A percentile compares a stretch with the other conserved stretches of the same genome.
Conservation (phyloP, 2,329 filamentous ascomycete species). For the Monilinia fructicola region DNA sequence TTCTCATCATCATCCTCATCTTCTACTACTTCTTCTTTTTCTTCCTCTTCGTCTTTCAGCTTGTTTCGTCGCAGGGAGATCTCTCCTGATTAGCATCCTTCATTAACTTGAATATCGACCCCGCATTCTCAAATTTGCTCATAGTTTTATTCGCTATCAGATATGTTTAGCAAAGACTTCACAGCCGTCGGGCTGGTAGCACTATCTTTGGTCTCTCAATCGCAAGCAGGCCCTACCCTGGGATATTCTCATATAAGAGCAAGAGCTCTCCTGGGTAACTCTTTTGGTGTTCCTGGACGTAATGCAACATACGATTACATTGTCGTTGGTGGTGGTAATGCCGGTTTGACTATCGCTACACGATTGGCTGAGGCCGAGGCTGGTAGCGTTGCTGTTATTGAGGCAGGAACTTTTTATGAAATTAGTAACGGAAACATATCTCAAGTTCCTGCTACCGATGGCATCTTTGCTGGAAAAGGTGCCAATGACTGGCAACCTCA, state of each 20-base stretch:
- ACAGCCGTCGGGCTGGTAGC: slow-evolving; percentile 14
- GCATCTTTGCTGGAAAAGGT: slow-evolving; percentile 13
- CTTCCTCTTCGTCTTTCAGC: neutral
- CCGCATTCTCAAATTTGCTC: neutral
- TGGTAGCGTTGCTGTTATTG: slow-evolving; percentile 24
- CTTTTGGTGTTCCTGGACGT: slow-evolving; percentile 22
- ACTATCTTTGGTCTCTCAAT: slow-evolving; percentile 18
- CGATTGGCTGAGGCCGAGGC: slow-evolving; percentile 9
- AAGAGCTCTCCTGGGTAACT: slow-evolving; percentile 19
- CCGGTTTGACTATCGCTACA: slow-evolving; percentile 24
- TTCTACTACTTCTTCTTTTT: neutral
- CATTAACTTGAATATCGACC: slow-evolving; percentile 4
- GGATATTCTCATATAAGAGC: slow-evolving; percentile 15
- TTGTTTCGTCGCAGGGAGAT: neutral
- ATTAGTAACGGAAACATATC: slow-evolving; percentile 24
- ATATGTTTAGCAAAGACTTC: slow-evolving; percentile 23
- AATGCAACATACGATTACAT: slow-evolving; percentile 26
- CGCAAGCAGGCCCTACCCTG: slow-evolving; percentile 6
- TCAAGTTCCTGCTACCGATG: slow-evolving; percentile 17
- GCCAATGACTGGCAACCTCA: slow-evolving; percentile 25
- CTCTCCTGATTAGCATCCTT: neutral
- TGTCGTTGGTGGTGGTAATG: slow-evolving; percentile 25
- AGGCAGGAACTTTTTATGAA: slow-evolving; percentile 25
- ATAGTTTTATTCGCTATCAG: neutral
- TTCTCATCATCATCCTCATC: slow-evolving; percentile 5